These are phyloP conservation scores for Hymenotorrendiella dingleyae DNA, from an alignment of 2,329 filamentous ascomycete genomes.

Conservation along the genomic window DNA sequence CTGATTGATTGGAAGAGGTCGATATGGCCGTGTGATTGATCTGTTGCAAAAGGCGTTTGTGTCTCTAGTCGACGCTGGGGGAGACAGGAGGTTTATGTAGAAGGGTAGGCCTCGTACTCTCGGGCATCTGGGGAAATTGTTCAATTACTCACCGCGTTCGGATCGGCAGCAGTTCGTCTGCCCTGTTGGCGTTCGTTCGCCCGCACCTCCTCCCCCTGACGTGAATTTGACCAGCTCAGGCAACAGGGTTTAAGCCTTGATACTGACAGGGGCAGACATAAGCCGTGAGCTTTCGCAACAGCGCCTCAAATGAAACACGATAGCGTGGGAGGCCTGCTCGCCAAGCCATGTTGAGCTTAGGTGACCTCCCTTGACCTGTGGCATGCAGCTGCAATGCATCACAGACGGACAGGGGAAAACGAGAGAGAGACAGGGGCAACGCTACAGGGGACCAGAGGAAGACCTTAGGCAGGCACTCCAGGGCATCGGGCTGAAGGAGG, in stretches of 20 bases:
- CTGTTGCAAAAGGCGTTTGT: slow-evolving; percentile 10
- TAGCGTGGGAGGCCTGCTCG: slow-evolving; percentile 28
- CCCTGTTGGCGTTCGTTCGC: too few species aligned
- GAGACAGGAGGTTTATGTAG: slow-evolving; percentile 21
- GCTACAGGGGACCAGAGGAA: too few species aligned
- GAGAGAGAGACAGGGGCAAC: too few species aligned
- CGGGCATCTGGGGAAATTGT: slow-evolving; percentile 26
- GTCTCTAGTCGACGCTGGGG: slow-evolving; percentile 14
- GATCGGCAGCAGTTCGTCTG: slow-evolving; percentile 17
- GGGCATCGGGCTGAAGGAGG: too few species aligned
- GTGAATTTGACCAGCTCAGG: slow-evolving; percentile 5
- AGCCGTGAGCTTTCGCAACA: slow-evolving; percentile 15
- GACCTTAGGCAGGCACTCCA: too few species aligned
- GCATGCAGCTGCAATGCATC: too few species aligned
- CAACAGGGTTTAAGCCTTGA: slow-evolving; percentile 11
- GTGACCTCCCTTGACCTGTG: slow-evolving; percentile 7
- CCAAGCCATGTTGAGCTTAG: too few species aligned
- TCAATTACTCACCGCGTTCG: slow-evolving; percentile 17
- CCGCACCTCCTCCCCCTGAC: too few species aligned
- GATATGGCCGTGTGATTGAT: slow-evolving; percentile 8
- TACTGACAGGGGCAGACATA: neutral
- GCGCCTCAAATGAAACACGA: slow-evolving; percentile 29
- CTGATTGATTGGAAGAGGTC: slow-evolving; percentile 8
- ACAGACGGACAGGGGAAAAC: too few species aligned
- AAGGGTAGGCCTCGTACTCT: slow-evolving; percentile 4